Conservation (phyloP, 768 basidiomycete species). For the Rhodotorula babjevae region DNA sequence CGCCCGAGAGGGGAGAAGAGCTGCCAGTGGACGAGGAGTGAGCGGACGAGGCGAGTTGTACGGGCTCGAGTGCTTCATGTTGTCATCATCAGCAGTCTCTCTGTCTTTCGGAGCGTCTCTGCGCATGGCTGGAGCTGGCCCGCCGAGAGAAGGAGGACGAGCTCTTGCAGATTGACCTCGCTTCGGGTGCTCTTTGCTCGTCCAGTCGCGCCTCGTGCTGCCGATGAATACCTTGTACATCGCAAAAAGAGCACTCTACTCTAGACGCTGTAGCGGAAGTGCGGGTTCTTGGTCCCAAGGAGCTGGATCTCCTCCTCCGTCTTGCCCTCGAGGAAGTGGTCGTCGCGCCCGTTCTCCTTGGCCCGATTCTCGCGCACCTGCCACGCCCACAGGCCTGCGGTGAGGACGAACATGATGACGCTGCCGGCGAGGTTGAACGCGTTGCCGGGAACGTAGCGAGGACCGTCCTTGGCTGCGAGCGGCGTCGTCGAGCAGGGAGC, state of each 20-base stretch:
- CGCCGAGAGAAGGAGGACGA: too few species aligned
- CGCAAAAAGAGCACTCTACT: too few species aligned
- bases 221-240: too few species aligned
- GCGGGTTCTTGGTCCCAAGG: conserved; percentile 34
- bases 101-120: too few species aligned
- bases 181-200: too few species aligned
- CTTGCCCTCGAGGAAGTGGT: conserved; percentile 40
- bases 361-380: conserved; percentile 38
- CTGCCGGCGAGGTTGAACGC: conserved; percentile 22
- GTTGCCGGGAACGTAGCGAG: conserved; percentile 34
- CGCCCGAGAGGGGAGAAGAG: conserved; percentile 2
- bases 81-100: too few species aligned
- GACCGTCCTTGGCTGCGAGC: not conserved
- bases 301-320: conserved; percentile 34
- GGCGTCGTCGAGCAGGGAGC: too few species aligned
- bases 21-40: not conserved
- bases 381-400: conserved; percentile 16
- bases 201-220: too few species aligned
- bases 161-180: too few species aligned
- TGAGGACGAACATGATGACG: conserved; percentile 20
- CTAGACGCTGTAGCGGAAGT: conserved; percentile 23
- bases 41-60: not conserved
- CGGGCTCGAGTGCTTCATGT: too few species aligned
- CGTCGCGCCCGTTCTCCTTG: conserved; percentile 37
- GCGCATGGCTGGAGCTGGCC: too few species aligned